Evolutionary conservation across 164 flowering plant species (phyloP), one percentile per base, ranked within the genome.

Genomic region (Tetrastigma voinierianum): DNA sequence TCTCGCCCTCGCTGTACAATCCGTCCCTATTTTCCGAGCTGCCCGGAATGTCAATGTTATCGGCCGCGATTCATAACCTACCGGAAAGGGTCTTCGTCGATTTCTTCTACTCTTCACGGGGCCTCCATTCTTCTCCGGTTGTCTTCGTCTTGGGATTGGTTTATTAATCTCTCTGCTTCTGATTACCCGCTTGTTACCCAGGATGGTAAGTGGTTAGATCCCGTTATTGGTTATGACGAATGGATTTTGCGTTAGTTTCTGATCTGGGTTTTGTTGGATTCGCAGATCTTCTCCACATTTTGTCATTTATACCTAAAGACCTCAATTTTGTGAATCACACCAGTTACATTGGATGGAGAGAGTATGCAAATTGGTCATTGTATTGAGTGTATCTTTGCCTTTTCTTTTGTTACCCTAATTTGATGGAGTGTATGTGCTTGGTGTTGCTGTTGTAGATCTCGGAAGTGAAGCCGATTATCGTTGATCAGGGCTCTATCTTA

Each of bases 131-230:
- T 95, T 19, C 77, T 95, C 4, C 70, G 85, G 1, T 57, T 84
- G 46, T 71, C 81, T 1, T 13, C 51, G 4, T 67, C 32, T 53
- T 95, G 99, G 99, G 97, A 95, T 74, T 95, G 99, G 99, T 92
- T 95, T 59, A 68, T 95, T 46, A 83, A 78, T 66, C 84, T 95
- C 32, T 73, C 73, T 56, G 94, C 87, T 40, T 67, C 46, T 3
- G 94, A 92, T 77, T 95, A 95, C 72, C 99, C 99, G 4, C 94
- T 95, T 59, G 84, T 92, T 23, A 80, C 96, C 10, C 99, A 95
- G 76, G 99, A 95, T 73, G 99, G 99, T 92, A 80, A 46, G 63
- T 40, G 46, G 16, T 64, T 55, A 63, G 62, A 6, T 51, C 21
- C 43, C 15, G 17, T 56, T 44, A 47, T 58, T 63, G 46, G 6